A percentile compares a stretch with the other conserved stretches of the same genome.
Conservation (phyloP, 768 basidiomycete species). For the Collybia sordida region DNA sequence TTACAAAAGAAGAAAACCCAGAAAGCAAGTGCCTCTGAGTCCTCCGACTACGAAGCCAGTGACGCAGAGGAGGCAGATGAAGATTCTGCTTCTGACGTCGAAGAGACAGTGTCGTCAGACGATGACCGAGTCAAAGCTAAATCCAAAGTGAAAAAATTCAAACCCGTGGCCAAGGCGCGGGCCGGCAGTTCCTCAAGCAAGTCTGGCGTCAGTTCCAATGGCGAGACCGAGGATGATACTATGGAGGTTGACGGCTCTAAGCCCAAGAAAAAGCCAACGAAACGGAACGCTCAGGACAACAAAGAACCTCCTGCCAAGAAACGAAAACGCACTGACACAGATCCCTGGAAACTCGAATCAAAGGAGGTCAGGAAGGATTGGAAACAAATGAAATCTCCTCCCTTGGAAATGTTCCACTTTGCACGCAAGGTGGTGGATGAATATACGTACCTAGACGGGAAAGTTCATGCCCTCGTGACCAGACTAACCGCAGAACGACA, state of each 20-base stretch:
- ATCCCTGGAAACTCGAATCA: conserved; percentile 77
- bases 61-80: conserved; percentile 30
- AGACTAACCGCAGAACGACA: conserved; percentile 73
- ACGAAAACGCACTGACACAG: conserved; percentile 61
- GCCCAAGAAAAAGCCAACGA: conserved; percentile 34
- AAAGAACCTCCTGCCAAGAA: conserved; percentile 49
- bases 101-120: conserved; percentile 32
- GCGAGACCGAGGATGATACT: conserved; percentile 30
- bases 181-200: conserved; percentile 12
- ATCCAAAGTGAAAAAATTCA: conserved; percentile 14
- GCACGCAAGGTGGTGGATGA: conserved; percentile 89
- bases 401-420: conserved; percentile 92
- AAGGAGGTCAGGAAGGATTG: conserved; percentile 67
- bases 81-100: conserved; percentile 22
- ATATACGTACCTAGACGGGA: conserved; percentile 88
- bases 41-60: conserved; percentile 43
- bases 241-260: conserved; percentile 61
- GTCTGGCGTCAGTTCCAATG: conserved; percentile 19
- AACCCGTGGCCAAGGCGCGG: conserved; percentile 28
- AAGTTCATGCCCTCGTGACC: conserved; percentile 76
- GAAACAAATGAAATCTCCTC: conserved; percentile 78
- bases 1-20: conserved; percentile 14
- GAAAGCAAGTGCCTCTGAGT: conserved; percentile 23
- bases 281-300: conserved; percentile 37
- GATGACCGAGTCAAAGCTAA: conserved; percentile 26